Conservation (phyloP, 2,329 filamentous ascomycete species). For the Phialemoniopsis sp. region DNA sequence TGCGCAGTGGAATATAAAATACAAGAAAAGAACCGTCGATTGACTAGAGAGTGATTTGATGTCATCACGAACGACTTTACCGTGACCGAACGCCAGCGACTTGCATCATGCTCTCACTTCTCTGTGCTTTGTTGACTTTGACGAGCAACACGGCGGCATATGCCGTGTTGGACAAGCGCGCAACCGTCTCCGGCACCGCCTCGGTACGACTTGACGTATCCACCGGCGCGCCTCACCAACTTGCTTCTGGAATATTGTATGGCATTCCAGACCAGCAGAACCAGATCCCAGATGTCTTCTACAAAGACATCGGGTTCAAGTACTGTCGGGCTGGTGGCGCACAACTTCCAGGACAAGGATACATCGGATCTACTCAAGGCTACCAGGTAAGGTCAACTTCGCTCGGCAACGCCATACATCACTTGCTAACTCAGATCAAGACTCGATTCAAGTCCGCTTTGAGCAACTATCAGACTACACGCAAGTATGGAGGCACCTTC, state of each 20-base stretch:
- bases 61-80: too few species aligned
- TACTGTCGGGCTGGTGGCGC: slow-evolving; percentile 14
- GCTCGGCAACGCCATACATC: too few species aligned
- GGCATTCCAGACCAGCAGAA: slow-evolving; percentile 13
- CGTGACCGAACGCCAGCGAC: too few species aligned
- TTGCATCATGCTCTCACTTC: too few species aligned
- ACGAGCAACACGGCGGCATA: too few species aligned
- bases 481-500: slow-evolving; percentile 35
- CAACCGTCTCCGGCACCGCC: slow-evolving; percentile 35
- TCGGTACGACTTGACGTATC: slow-evolving; percentile 11
- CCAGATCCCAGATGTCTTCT: slow-evolving; percentile 13
- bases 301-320: slow-evolving; percentile 14
- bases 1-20: too few species aligned
- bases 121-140: too few species aligned
- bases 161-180: too few species aligned
- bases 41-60: too few species aligned
- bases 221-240: slow-evolving; percentile 11
- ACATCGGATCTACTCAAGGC: slow-evolving; percentile 8
- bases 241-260: slow-evolving; percentile 16
- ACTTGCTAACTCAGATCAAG: not conserved
- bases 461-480: slow-evolving; percentile 37
- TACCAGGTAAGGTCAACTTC: slow-evolving; percentile 6
- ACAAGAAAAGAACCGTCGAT: too few species aligned
- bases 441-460: slow-evolving; percentile 35
- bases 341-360: slow-evolving; percentile 12